phyloP scores from a whole-genome alignment of 345 rosid species.

The Cardamine resedifolia region DNA sequence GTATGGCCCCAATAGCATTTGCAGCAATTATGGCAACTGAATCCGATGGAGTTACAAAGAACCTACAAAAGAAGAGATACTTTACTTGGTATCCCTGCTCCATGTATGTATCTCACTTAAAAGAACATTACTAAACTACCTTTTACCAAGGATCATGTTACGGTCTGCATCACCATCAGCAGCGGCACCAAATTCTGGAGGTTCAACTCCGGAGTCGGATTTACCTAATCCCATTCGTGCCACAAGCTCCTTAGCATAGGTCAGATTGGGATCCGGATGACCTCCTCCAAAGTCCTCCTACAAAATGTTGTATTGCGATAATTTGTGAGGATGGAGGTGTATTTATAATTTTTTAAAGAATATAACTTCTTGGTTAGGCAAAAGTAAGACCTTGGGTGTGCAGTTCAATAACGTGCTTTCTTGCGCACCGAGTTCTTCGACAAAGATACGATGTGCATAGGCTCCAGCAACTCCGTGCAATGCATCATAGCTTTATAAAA shows the following conservation, averaged over 20 bases:
- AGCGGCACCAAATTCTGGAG: slow-evolving; percentile 99
- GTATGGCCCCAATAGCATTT: slow-evolving; percentile 87
- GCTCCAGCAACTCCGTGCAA: slow-evolving; percentile 99
- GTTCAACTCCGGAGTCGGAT: slow-evolving; percentile 64
- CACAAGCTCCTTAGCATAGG: slow-evolving; percentile 97
- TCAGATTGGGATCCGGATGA: slow-evolving; percentile 98
- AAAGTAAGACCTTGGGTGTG: slow-evolving; percentile 68
- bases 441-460: slow-evolving; percentile 86
- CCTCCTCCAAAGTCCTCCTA: slow-evolving; percentile 99
- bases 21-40: slow-evolving; percentile 99
- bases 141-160: slow-evolving; percentile 98
- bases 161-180: slow-evolving; percentile 99
- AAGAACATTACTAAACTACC: slow-evolving; percentile 43
- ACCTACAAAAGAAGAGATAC: slow-evolving; percentile 47
- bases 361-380: not conserved
- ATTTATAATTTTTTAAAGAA: not conserved
- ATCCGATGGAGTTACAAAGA: slow-evolving; percentile 99
- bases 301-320: slow-evolving; percentile 20
- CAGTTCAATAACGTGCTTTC: slow-evolving; percentile 88
- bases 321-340: slow-evolving; percentile 7
- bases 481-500: slow-evolving; percentile 76
- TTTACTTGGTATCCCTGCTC: slow-evolving; percentile 2
- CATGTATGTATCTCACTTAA: slow-evolving; percentile 1
- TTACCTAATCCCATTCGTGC: slow-evolving; percentile 93
- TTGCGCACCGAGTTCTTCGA: slow-evolving; percentile 93